Evolutionary conservation across 495 filamentous ascomycete genomes (phyloP).

Genomic region (Cenococcum geophilum): DNA sequence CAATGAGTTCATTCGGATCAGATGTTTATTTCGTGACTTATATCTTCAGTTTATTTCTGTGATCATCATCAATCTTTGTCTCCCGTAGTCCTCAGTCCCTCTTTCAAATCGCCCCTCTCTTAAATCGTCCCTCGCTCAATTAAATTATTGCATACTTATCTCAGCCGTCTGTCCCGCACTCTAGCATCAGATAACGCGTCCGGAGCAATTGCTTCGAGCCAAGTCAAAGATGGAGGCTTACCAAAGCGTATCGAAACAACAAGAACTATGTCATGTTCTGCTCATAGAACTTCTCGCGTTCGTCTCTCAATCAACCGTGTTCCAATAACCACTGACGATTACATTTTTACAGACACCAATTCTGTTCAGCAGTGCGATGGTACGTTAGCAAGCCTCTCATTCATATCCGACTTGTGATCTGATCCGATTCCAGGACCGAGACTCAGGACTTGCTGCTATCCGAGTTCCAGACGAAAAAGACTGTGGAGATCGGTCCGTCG

Average conservation of each 20-base stretch:
- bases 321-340: not conserved
- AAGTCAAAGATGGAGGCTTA: constrained; percentile 6
- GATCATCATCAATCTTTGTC: too few relatives aligned
- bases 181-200: not conserved
- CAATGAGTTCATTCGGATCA: too few relatives aligned
- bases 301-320: not conserved
- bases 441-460: constrained; percentile 96
- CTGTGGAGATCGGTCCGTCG: constrained; percentile 92
- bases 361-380: constrained; percentile 92
- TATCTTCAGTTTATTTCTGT: too few relatives aligned
- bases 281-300: constrained; percentile 92
- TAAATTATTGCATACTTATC: not conserved
- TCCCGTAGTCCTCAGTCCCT: too few relatives aligned
- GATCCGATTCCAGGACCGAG: constrained; percentile 55
- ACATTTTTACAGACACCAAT: constrained; percentile 56
- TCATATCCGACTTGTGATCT: too few relatives aligned
- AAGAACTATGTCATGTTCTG: constrained; percentile 91
- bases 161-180: not conserved
- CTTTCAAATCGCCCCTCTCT: too few relatives aligned
- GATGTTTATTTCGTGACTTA: too few relatives aligned
- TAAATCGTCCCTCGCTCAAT: too few relatives aligned
- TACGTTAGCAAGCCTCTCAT: too few relatives aligned
- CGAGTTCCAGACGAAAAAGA: constrained; percentile 85
- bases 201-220: not conserved
- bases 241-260: constrained; percentile 43